Evolutionary conservation across 1,284 basidiomycete species (phyloP), one percentile per base, ranked within the genome.

Genomic region (Laetiporus sulphureus): DNA sequence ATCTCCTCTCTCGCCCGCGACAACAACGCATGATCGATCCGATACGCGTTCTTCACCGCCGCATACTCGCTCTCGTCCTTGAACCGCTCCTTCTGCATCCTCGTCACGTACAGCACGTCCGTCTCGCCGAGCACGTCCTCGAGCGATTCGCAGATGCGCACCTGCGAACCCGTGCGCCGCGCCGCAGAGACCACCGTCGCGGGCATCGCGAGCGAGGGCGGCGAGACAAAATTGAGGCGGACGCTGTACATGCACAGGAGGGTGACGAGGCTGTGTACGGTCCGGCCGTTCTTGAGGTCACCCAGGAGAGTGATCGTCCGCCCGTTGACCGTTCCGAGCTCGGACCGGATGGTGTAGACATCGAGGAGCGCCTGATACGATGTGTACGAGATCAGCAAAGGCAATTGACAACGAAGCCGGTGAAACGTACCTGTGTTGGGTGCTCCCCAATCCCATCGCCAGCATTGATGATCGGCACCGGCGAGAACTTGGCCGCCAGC

Each of bases 361-460:
- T 99, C 96, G 46, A 99, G 70, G 33, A 97, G 72, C 21, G 91
- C 91, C 83, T 91, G n/a, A 24, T 6, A 46, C 4, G 15, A 6
- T 29, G 6, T 15, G 22, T 5, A 22, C 24, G 24, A 7, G 2
- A 39, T 37, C 34, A 50, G 33, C 27, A n/a, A 40, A 22, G 13
- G 13, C 20, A 25, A 20, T 13, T 22, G 23, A 6, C 20, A 15
- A 12, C 8, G 42, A 46, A 31, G 16, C 41, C 34, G 25, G 44
- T 31, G 45, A 25, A 37, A 23, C 72, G 43, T 61, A 81, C 85
- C 72, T 97, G 96, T 5, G 92, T 96, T 2, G 95, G 96, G 64
- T 99, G 96, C 66, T 99, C 96, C 46, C 96, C 96, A 42, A 91
- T 79, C 25, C 96, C 96, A 61, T 99, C 96, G 33, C 96, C 96